Base-by-base conservation (phyloP, 2,329 filamentous ascomycete genomes). In the Sphaerulina populicola region DNA sequence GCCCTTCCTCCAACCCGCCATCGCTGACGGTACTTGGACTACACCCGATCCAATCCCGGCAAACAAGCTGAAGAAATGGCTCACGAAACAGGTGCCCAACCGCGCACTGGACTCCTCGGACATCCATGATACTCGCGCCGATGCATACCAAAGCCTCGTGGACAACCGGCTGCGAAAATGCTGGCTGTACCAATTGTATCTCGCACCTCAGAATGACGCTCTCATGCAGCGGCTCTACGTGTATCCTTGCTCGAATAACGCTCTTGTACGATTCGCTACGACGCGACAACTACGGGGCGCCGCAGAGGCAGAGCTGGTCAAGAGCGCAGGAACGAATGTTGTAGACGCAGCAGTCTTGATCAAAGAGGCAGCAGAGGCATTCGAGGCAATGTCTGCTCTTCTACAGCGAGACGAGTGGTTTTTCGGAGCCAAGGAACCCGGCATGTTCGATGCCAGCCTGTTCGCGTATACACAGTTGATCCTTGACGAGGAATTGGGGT, bases 381-480 rank as follows among this genome's bases (percentile, higher is more conserved):
- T 86, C 53, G 71, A 74, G 36, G 80, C 83, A 1, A 68, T 88
- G 7, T 79, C 80, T 2, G 72, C 68, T 15, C 62, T 85, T 7
- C 70, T 88, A 8, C 80, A 75, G 2, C 68, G 76, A 0, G 68
- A 80, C 35, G 62, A 71, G 14, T 84, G 81, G 74, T 86, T 85
- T 66, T 85, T 83, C 62, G 76, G 72, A 4, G 65, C 67, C 51
- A 45, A 68, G 29, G 65, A 68, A 12, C 88, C 91, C 0, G 81
- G 82, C 0, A 64, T 91, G 21, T 91, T 97, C 60, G 93, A 98
- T 69, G 90, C 91, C 6, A 82, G 81, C 48, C 80, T 97, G 2
- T 97, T 96, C 70, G 83, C 88, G 3, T 98, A 96, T 68, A 90
- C 87, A 0, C 81, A 94, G 67, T 72, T 94, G 45, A 73, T 97